Percentiles rank a stretch among this genome's conserved stretches.
phyloP scores from a whole-genome alignment of 176 grass and related monocot genomes.

The Hordeum vulgare region MorexV3_pseudomolecules_assembly NC_058518.1:36988057-36988556 shows the following conservation, averaged over 20 bases:
- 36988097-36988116: constrained; percentile 55
- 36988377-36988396: constrained; percentile 46
- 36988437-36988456: neutral
- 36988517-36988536: neutral
- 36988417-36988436: constrained; percentile 38
- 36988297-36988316: constrained; percentile 26
- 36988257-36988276: constrained; percentile 55
- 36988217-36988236: constrained; percentile 45
- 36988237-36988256: constrained; percentile 66
- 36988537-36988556: neutral
- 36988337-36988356: constrained; percentile 33
- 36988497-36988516: neutral
- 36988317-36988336: constrained; percentile 45
- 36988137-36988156: constrained; percentile 53
- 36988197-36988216: constrained; percentile 59
- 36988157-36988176: constrained; percentile 56
- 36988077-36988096: constrained; percentile 48
- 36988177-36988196: constrained; percentile 59
- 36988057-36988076: constrained; percentile 50
- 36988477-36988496: neutral
- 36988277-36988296: constrained; percentile 49
- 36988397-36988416: constrained; percentile 64
- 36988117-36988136: constrained; percentile 58
- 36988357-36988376: constrained; percentile 39
- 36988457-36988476: neutral